These are phyloP conservation scores for Filobasidium floriforme DNA, from an alignment of 768 basidiomycete genomes.

Conservation along the genomic window DNA sequence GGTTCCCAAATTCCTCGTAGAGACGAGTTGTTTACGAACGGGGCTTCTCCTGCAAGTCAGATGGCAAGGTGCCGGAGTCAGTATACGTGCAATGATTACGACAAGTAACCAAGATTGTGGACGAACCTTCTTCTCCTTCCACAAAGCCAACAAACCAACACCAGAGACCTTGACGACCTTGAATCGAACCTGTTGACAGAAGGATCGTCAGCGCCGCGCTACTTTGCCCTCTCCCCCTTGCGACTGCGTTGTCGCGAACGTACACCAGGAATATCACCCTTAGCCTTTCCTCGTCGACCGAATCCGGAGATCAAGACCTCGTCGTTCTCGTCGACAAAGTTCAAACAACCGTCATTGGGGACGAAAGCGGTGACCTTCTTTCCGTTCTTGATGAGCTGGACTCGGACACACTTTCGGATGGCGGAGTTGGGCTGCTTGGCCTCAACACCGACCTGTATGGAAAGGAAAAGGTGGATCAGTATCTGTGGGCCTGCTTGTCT, in stretches of 20 bases:
- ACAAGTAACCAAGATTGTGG: no score
- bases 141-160: conserved; percentile 92
- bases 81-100: no score
- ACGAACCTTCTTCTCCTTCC: conserved; percentile 86
- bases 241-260: neutral
- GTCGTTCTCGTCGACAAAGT: conserved; percentile 86
- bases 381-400: conserved; percentile 99
- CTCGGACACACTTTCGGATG: conserved; percentile 99
- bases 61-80: neutral
- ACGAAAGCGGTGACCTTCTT: conserved; percentile 99
- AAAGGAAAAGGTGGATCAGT: neutral
- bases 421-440: conserved; percentile 99
- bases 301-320: conserved; percentile 99
- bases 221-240: neutral
- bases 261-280: conserved; percentile 97
- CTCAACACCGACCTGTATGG: conserved; percentile 76
- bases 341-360: conserved; percentile 52
- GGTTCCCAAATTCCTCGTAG: neutral
- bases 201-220: neutral
- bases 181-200: conserved; percentile 62
- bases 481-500: neutral
- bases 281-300: conserved; percentile 98
- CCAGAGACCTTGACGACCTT: conserved; percentile 99
- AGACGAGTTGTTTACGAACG: conserved; percentile 49
- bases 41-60: conserved; percentile 56